Base-by-base conservation (phyloP, 768 basidiomycete species). In the Mycena indigotica region DNA sequence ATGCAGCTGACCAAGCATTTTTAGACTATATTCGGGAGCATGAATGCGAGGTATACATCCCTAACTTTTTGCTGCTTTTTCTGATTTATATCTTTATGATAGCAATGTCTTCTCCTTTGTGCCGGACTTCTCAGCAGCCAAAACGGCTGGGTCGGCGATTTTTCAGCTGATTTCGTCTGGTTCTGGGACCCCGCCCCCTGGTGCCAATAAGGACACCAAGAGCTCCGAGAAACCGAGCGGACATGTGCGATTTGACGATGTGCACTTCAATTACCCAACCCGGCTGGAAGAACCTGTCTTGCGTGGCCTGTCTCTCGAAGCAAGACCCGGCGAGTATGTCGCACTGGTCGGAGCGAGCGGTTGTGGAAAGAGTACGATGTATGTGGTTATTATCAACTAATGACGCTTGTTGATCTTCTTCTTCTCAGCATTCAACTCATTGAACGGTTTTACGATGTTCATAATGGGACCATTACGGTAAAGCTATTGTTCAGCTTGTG, bases 201-300 rank as follows among this genome's bases (percentile, higher is more conserved):
- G 86, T 26, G 23, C 41, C 13, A 1, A 73, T 75, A 3, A 83
- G 80, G 51, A 87, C 89, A 57, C 83, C 82, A 66, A 66, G 58
- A 2, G 65, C 84, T 23, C 74, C 80, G 30, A 69, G 72, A 23
- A 67, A 72, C n/a, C 80, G 26, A 66, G 71, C 21, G 90, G 91
- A 6, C 84, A 84, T 56, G 84, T 96, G 56, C 81, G 78, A 19
- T 85, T 96, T 63, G 87, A 94, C 69, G 79, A 88, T 60, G 80
- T 96, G 25, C 83, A 87, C 67, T 96, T 98, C 83, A 84, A 88
- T 13, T 96, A 96, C 72, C 95, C 95, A 0, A 91, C 91, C 10
- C 80, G 95, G 32, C 89, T 89, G 40, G 84, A 84, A 61, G 85
- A 91, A 17, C 88, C 88, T 52, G 92, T 98, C n/a, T 73, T 98